phyloP scores from a whole-genome alignment of 2,329 filamentous ascomycete species.

The Pseudogymnoascus pannorum region DNA sequence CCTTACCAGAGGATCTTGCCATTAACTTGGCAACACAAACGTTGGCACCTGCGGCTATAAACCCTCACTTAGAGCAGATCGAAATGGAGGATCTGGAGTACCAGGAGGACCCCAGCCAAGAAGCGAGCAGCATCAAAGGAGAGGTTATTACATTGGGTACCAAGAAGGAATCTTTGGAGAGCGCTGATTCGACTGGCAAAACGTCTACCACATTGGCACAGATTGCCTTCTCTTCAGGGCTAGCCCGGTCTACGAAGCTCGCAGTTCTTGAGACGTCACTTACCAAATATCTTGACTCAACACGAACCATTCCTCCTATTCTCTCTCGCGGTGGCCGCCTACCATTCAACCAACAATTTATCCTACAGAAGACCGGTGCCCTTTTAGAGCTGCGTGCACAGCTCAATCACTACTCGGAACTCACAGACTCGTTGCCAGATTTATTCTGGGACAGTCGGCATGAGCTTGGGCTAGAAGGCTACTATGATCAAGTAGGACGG shows the following conservation, averaged over 20 bases:
- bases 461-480: conserved; percentile 83
- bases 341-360: conserved; percentile 65
- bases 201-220: conserved; percentile 71
- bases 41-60: conserved; percentile 68
- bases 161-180: conserved; percentile 41
- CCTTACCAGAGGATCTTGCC: conserved; percentile 68
- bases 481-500: conserved; percentile 88
- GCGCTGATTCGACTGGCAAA: conserved; percentile 17
- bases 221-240: conserved; percentile 90
- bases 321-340: conserved; percentile 60
- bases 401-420: conserved; percentile 91
- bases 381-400: conserved; percentile 83
- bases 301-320: conserved; percentile 70
- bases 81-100: conserved; percentile 92
- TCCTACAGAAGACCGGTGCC: conserved; percentile 89
- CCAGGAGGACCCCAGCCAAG: conserved; percentile 62
- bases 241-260: conserved; percentile 88
- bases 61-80: conserved; percentile 61
- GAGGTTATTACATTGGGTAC: conserved; percentile 88
- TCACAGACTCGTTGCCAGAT: conserved; percentile 91
- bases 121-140: conserved; percentile 71
- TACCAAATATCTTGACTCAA: conserved; percentile 78
- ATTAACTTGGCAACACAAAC: conserved; percentile 61
- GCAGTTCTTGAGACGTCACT: conserved; percentile 83
- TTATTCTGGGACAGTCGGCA: conserved; percentile 92